Percentiles rank a stretch among this genome's conserved stretches.
phyloP scores from a whole-genome alignment of 305 asterid species.

The Fraxinus dipetala region DNA sequence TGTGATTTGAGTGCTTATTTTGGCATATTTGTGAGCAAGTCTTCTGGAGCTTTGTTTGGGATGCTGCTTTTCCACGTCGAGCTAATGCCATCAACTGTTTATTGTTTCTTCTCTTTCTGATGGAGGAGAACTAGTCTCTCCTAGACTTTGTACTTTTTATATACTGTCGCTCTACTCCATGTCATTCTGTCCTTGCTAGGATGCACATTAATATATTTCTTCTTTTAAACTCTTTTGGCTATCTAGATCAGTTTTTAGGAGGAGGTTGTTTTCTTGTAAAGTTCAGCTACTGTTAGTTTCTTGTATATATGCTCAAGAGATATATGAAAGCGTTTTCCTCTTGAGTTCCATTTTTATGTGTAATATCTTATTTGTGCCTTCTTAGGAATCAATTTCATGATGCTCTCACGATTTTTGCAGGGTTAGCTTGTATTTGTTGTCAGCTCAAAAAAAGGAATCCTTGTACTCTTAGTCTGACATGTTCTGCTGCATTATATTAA shows the following conservation, averaged over 20 bases:
- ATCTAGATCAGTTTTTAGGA: background rate
- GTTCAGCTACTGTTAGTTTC: background rate
- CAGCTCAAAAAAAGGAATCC: background rate
- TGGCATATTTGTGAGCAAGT: background rate
- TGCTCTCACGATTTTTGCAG: background rate
- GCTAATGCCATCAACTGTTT: background rate
- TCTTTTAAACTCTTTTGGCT: background rate
- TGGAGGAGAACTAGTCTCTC: background rate
- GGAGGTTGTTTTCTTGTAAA: background rate
- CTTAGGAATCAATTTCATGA: background rate
- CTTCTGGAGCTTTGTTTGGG: background rate
- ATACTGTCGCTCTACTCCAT: background rate
- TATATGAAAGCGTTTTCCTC: background rate
- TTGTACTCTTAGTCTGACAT: background rate
- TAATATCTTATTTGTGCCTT: background rate
- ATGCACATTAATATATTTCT: background rate
- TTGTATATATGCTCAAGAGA: background rate
- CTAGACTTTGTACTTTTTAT: background rate
- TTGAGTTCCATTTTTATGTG: background rate
- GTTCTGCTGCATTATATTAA: background rate
- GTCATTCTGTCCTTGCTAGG: background rate
- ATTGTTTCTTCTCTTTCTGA: background rate
- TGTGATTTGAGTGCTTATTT: background rate
- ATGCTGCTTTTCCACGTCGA: background rate
- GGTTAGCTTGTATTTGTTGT: background rate